A percentile compares a stretch with the other conserved stretches of the same genome.
Conservation (phyloP, 2,329 filamentous ascomycete species). For the Fusarium papillatum region DNA sequence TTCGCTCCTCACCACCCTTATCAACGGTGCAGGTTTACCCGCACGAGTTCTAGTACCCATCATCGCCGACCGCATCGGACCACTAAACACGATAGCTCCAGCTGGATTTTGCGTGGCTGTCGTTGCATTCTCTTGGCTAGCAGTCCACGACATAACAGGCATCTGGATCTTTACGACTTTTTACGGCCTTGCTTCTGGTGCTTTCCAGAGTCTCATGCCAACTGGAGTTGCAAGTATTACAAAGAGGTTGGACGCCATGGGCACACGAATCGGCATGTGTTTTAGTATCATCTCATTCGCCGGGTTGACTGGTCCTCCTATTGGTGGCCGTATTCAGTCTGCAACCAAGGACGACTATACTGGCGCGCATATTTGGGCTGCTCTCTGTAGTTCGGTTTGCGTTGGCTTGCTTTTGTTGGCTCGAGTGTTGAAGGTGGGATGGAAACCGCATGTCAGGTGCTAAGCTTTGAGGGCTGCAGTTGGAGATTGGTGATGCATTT, state of each 20-base stretch:
- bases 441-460: constrained; percentile 34
- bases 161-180: constrained; percentile 54
- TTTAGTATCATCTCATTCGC: constrained; percentile 55
- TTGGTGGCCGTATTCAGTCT: constrained; percentile 49
- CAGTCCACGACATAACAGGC: constrained; percentile 47
- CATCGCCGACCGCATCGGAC: constrained; percentile 52
- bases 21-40: constrained; percentile 56
- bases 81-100: constrained; percentile 51
- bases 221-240: constrained; percentile 56
- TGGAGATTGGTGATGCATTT: not conserved
- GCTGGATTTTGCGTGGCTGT: constrained; percentile 46
- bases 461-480: not conserved
- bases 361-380: constrained; percentile 52
- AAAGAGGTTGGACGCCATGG: constrained; percentile 52
- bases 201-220: constrained; percentile 57
- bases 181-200: constrained; percentile 46
- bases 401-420: constrained; percentile 33
- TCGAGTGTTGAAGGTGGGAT: constrained; percentile 34
- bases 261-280: constrained; percentile 57
- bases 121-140: constrained; percentile 53
- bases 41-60: constrained; percentile 53
- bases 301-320: constrained; percentile 54
- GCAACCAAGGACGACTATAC: constrained; percentile 42
- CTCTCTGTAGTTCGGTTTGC: constrained; percentile 44
- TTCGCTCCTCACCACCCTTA: constrained; percentile 53